Evolutionary conservation across 106 monocot species (phyloP).

Genomic region (Posidonia australis): DNA sequence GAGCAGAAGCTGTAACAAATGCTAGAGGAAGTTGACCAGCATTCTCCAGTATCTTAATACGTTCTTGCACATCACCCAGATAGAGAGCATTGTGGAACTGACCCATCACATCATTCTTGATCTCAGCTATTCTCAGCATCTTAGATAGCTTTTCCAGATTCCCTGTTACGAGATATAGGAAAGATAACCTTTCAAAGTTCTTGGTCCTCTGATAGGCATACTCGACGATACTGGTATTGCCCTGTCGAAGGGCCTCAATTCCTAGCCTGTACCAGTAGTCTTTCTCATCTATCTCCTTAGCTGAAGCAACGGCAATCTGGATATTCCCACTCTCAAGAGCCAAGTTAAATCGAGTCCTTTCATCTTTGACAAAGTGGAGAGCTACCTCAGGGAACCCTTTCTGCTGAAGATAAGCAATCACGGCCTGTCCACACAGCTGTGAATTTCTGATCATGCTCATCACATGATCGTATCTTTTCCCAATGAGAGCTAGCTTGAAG

Average conservation of each 20-base stretch:
- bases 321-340: constrained; percentile 93
- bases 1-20: constrained; percentile 58
- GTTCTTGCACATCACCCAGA: constrained; percentile 62
- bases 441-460: constrained; percentile 87
- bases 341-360: constrained; percentile 78
- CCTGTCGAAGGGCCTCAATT: constrained; percentile 90
- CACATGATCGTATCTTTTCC: constrained; percentile 74
- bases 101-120: constrained; percentile 89
- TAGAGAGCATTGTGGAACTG: constrained; percentile 97
- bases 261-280: constrained; percentile 91
- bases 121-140: constrained; percentile 82
- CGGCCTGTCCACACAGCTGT: constrained; percentile 81
- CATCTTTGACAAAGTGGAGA: constrained; percentile 90
- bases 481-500: constrained; percentile 83
- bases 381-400: constrained; percentile 95
- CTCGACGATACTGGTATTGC: constrained; percentile 87
- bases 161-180: constrained; percentile 80
- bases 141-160: constrained; percentile 72
- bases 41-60: constrained; percentile 75
- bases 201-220: constrained; percentile 89
- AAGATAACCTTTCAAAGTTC: constrained; percentile 88
- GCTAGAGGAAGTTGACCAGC: constrained; percentile 84
- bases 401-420: constrained; percentile 86
- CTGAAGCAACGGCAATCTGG: constrained; percentile 90
- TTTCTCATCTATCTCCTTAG: constrained; percentile 92